Percentiles rank a stretch among this genome's conserved stretches.
phyloP scores from a whole-genome alignment of 2,329 filamentous ascomycete species.

The Colletotrichum sp. region DNA sequence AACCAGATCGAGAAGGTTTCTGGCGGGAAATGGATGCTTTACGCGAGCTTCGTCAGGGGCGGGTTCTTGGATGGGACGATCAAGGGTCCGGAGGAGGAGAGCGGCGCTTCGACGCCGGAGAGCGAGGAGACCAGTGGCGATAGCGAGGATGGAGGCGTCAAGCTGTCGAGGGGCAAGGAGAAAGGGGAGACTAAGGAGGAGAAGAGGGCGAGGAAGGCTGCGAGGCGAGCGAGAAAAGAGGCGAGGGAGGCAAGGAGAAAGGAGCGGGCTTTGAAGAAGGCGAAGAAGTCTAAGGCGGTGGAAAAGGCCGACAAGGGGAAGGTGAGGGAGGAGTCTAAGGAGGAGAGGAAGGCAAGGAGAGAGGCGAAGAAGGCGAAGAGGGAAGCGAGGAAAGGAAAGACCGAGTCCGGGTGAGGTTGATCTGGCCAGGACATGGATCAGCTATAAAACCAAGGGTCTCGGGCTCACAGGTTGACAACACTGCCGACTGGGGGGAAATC shows the following conservation, averaged over 20 bases:
- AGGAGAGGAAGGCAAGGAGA: slow-evolving; percentile 42
- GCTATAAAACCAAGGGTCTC: neutral
- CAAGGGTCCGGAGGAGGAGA: slow-evolving; percentile 26
- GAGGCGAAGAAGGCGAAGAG: slow-evolving; percentile 34
- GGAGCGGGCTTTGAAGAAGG: slow-evolving; percentile 33
- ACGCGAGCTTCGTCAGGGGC: slow-evolving; percentile 85
- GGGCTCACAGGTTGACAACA: neutral
- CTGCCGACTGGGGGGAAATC: neutral
- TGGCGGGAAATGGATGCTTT: slow-evolving; percentile 69
- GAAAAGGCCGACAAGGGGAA: slow-evolving; percentile 32
- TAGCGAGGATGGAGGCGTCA: slow-evolving; percentile 42
- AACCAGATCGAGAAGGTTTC: slow-evolving; percentile 60
- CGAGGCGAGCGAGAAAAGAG: slow-evolving; percentile 37
- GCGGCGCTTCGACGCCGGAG: slow-evolving; percentile 14
- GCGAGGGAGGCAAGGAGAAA: slow-evolving; percentile 28
- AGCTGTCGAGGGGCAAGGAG: slow-evolving; percentile 52
- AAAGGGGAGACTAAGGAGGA: slow-evolving; percentile 31
- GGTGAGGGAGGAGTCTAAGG: slow-evolving; percentile 43
- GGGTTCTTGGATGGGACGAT: slow-evolving; percentile 78
- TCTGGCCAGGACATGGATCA: neutral
- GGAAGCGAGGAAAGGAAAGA: slow-evolving; percentile 17
- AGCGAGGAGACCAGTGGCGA: slow-evolving; percentile 24
- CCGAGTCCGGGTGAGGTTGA: neutral
- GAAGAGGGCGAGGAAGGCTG: slow-evolving; percentile 34
- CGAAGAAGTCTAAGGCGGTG: slow-evolving; percentile 25